phyloP scores from a whole-genome alignment of 1,139 yeast genomes.

The Komagataea norvegica region DNA sequence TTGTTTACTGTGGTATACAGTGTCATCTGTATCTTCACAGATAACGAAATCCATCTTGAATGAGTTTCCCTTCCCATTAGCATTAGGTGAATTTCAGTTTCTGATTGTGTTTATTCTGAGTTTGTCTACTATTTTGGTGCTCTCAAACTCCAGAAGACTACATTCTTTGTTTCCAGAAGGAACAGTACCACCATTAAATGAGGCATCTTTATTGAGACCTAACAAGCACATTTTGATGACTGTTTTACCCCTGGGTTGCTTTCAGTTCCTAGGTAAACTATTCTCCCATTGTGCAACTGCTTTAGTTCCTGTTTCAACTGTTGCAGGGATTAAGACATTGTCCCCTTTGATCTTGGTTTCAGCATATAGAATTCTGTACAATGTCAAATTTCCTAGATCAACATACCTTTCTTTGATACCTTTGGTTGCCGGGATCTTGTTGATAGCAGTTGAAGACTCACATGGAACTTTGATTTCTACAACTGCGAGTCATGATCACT shows the following conservation, averaged over 20 bases:
- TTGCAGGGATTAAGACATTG: slow-evolving; percentile 88
- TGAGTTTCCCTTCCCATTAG: slow-evolving; percentile 71
- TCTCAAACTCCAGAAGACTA: slow-evolving; percentile 22
- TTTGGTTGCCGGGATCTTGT: slow-evolving; percentile 58
- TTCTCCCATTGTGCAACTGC: slow-evolving; percentile 90
- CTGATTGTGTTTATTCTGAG: slow-evolving; percentile 50
- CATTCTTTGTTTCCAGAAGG: slow-evolving; percentile 24
- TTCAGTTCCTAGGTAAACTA: slow-evolving; percentile 88
- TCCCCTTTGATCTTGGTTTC: slow-evolving; percentile 84
- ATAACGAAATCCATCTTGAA: slow-evolving; percentile 74
- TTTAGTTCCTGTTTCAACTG: slow-evolving; percentile 85
- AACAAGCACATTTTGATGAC: slow-evolving; percentile 49
- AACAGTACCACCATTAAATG: slow-evolving; percentile 21
- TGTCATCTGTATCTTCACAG: slow-evolving; percentile 78
- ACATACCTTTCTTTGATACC: slow-evolving; percentile 72
- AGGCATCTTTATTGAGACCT: slow-evolving; percentile 29
- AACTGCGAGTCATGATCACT: slow-evolving; percentile 34
- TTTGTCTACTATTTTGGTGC: slow-evolving; percentile 26
- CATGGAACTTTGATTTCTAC: slow-evolving; percentile 30
- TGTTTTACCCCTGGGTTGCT: slow-evolving; percentile 86
- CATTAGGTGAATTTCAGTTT: slow-evolving; percentile 86
- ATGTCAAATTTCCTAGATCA: slow-evolving; percentile 46
- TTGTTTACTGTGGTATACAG: slow-evolving; percentile 75
- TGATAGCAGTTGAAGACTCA: slow-evolving; percentile 33
- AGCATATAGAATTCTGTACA: slow-evolving; percentile 62